Percentiles rank a stretch among this genome's conserved stretches.
Conservation (phyloP, 2,329 filamentous ascomycete species). For the Fonsecaea erecta region DNA sequence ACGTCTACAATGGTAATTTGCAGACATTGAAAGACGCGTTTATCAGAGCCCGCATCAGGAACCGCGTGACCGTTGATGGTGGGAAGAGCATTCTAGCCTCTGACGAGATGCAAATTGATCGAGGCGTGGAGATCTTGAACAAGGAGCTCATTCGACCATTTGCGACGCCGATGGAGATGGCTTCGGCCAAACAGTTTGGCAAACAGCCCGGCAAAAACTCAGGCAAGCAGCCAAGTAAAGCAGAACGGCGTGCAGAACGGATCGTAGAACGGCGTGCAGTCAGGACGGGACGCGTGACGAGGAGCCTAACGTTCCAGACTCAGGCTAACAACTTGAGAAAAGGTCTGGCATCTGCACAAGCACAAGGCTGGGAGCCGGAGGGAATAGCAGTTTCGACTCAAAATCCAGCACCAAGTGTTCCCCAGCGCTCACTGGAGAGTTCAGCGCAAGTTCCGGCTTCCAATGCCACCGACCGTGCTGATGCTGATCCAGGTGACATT, state of each 20-base stretch:
- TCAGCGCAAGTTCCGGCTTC: not conserved
- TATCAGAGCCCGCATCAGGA: conserved; percentile 48
- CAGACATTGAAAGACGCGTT: conserved; percentile 40
- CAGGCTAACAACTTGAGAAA: not conserved
- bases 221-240: not conserved
- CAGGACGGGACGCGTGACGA: not conserved
- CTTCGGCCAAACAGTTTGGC: not conserved
- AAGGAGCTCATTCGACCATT: conserved; percentile 19
- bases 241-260: not conserved
- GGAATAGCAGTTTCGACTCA: not conserved
- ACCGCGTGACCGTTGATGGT: conserved; percentile 51
- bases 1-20: conserved; percentile 32
- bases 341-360: not conserved
- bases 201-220: too few relatives aligned
- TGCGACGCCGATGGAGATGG: not conserved
- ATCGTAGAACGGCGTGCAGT: not conserved
- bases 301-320: not conserved
- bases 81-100: conserved; percentile 46
- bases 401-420: not conserved
- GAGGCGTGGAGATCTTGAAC: not conserved
- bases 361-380: not conserved
- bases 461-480: not conserved
- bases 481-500: not conserved
- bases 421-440: too few relatives aligned
- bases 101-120: conserved; percentile 21